phyloP scores from a whole-genome alignment of 805 yeast genomes.

The Metschnikowia similis region DNA sequence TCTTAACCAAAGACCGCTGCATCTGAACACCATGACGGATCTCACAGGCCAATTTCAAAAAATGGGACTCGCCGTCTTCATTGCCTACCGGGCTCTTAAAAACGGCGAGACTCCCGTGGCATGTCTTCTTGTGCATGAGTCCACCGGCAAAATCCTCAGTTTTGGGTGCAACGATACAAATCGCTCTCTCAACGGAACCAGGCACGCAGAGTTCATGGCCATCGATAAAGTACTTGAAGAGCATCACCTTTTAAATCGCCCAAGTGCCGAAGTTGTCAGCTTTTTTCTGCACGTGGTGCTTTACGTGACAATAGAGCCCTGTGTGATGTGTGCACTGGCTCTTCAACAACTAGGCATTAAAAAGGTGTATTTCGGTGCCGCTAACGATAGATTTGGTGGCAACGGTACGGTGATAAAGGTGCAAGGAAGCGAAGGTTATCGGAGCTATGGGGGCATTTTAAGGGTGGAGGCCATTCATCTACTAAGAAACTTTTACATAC shows the following conservation, averaged over 20 bases:
- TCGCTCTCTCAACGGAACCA: constrained; percentile 75
- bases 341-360: constrained; percentile 73
- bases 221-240: constrained; percentile 40
- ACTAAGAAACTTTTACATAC: constrained; percentile 76
- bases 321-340: constrained; percentile 96
- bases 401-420: constrained; percentile 80
- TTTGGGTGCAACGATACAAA: constrained; percentile 86
- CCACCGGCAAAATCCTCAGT: constrained; percentile 50
- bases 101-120: constrained; percentile 83
- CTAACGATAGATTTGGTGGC: constrained; percentile 94
- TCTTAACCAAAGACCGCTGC: not conserved
- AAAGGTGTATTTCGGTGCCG: constrained; percentile 84
- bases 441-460: constrained; percentile 70
- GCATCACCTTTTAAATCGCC: constrained; percentile 5
- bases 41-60: constrained; percentile 24
- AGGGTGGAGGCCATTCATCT: constrained; percentile 80
- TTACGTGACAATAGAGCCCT: constrained; percentile 96
- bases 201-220: constrained; percentile 91
- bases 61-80: constrained; percentile 50
- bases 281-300: constrained; percentile 57
- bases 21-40: constrained; percentile 4
- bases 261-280: constrained; percentile 17
- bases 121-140: constrained; percentile 50
- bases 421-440: constrained; percentile 35
- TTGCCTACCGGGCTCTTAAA: constrained; percentile 62